Conservation (phyloP, 2,329 filamentous ascomycete genomes). For the Diplodia sapinea region DNA sequence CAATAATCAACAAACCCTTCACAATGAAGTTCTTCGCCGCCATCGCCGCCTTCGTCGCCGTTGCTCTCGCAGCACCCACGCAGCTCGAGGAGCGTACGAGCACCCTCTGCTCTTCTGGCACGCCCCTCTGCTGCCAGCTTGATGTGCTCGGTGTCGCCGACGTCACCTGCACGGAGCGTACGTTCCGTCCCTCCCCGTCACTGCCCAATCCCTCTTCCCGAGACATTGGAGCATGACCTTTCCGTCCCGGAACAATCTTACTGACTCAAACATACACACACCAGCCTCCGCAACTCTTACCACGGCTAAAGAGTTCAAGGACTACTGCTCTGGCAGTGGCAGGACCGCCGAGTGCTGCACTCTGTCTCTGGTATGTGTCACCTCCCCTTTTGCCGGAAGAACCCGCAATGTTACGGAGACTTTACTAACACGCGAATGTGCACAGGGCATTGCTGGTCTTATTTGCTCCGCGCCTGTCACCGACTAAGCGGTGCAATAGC, state of each 20-base stretch:
- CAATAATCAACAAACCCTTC: neutral
- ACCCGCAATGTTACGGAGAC: neutral
- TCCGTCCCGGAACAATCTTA: too few relatives aligned
- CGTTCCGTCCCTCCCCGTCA: neutral
- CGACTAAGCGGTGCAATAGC: too few relatives aligned
- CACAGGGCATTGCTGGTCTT: conserved; percentile 17
- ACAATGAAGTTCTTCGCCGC: conserved; percentile 21
- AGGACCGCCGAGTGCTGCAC: conserved; percentile 29
- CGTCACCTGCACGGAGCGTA: conserved; percentile 13
- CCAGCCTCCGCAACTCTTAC: conserved; percentile 16
- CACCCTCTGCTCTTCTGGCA: conserved; percentile 19
- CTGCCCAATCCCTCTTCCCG: neutral
- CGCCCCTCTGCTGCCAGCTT: conserved; percentile 27
- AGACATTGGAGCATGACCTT: neutral
- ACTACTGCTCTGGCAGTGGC: conserved; percentile 18
- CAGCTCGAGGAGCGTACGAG: conserved; percentile 14
- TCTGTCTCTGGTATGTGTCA: conserved; percentile 11
- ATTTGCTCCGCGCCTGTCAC: conserved; percentile 11
- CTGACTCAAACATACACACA: neutral
- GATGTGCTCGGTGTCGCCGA: conserved; percentile 24
- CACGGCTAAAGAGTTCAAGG: conserved; percentile 11
- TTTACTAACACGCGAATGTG: neutral
- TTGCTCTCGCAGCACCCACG: conserved; percentile 73
- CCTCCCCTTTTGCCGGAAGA: too few relatives aligned
- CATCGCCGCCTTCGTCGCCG: conserved; percentile 86